These are phyloP conservation scores for Dianthus caryophyllus DNA, from an alignment of 148 eudicot genomes.

Conservation along the genomic window DNA sequence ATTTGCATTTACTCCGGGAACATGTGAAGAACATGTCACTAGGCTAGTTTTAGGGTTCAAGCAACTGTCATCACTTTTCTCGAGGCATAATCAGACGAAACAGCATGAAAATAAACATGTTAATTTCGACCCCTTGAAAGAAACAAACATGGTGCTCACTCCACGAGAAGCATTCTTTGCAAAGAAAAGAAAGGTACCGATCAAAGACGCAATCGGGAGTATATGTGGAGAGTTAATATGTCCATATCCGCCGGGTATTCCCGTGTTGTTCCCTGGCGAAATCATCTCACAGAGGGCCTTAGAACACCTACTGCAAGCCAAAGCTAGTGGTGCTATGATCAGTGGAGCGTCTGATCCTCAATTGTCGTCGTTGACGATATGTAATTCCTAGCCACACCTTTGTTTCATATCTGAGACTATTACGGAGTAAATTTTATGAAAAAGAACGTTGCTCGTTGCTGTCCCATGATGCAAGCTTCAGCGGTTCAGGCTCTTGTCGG, in stretches of 20 bases:
- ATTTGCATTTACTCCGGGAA: slow-evolving; percentile 56
- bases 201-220: slow-evolving; percentile 47
- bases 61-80: slow-evolving; percentile 39
- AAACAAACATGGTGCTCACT: slow-evolving; percentile 38
- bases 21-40: slow-evolving; percentile 44
- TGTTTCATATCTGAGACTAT: background rate
- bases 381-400: background rate
- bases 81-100: background rate
- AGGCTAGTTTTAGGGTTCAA: slow-evolving; percentile 51
- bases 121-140: slow-evolving; percentile 17
- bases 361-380: slow-evolving; percentile 8
- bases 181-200: slow-evolving; percentile 40
- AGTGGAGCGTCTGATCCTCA: slow-evolving; percentile 17
- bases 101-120: background rate
- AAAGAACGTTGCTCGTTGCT: no score
- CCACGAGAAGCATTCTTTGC: slow-evolving; percentile 78
- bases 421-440: background rate
- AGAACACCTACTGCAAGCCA: slow-evolving; percentile 35
- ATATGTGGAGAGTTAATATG: slow-evolving; percentile 78
- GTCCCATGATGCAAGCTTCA: no score
- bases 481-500: no score
- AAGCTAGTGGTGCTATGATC: slow-evolving; percentile 12
- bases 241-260: slow-evolving; percentile 87
- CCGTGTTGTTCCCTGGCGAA: slow-evolving; percentile 64
- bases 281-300: slow-evolving; percentile 40